Conservation (phyloP, 768 basidiomycete species). For the Tulasnella sp. region DNA sequence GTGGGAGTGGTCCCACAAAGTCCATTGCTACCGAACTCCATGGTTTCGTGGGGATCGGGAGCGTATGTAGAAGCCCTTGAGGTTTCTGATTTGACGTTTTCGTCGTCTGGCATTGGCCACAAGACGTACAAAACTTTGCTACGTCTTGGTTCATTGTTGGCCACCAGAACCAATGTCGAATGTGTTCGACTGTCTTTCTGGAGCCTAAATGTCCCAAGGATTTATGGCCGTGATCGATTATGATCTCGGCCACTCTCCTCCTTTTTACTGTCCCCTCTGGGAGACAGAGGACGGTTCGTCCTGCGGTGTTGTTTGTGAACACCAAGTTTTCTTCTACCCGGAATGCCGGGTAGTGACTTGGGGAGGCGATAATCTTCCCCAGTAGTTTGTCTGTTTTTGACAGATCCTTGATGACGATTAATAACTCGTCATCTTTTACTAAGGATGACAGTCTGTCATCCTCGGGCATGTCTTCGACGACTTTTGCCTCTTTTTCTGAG, state of each 20-base stretch:
- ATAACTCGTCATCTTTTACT: too few species aligned
- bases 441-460: too few species aligned
- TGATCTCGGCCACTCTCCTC: neutral
- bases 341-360: too few species aligned
- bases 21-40: slow-evolving; percentile 24
- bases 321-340: too few species aligned
- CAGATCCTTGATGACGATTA: too few species aligned
- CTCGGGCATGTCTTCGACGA: too few species aligned
- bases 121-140: slow-evolving; percentile 19
- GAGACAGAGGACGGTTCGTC: neutral
- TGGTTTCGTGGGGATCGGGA: slow-evolving; percentile 19
- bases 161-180: slow-evolving; percentile 20
- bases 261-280: neutral
- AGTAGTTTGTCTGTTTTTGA: too few species aligned
- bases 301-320: too few species aligned
- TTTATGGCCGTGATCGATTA: slow-evolving; percentile 3
- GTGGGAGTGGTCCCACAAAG: slow-evolving; percentile 12
- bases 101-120: slow-evolving; percentile 18
- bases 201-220: slow-evolving; percentile 16
- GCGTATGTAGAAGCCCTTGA: slow-evolving; percentile 19
- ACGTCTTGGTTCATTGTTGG: slow-evolving; percentile 17
- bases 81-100: slow-evolving; percentile 16
- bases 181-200: slow-evolving; percentile 16
- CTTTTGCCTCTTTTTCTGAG: too few species aligned
- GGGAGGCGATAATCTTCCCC: too few species aligned